Evolutionary conservation across 2,329 filamentous ascomycete genomes (phyloP), one percentile per base, ranked within the genome.

Genomic region (Penicillium glabrum): DNA sequence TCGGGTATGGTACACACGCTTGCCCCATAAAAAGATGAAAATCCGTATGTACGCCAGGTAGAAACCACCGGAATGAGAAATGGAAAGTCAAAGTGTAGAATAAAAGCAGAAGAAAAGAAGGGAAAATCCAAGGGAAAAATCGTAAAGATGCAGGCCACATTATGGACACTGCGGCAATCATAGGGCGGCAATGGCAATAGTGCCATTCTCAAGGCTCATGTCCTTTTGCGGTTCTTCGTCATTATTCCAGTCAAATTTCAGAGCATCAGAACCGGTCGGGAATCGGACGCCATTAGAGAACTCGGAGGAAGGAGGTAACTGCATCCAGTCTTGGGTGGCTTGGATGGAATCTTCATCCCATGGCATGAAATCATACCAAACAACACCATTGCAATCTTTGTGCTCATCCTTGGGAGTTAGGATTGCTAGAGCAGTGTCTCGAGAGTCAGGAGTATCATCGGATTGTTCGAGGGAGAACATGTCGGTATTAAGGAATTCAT

Each of bases 211-310:
- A 41, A 63, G 55, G 43, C 57, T 63, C 45, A 65, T 56, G 19
- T 68, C 63, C 24, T 64, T 63, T 29, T 70, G 68, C 23, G 69
- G 69, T 11, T 63, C 64, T n/a, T 73, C 69, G 37, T 74, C 57
- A 13, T 64, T 63, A n/a, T 77, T 74, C 74, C 76, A 79, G 52
- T 78, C 72, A 31, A 77, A 65, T 33, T 70, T 41, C 26, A 62
- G 26, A 29, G 35, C n/a, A 19, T 54, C 26, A 3, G 41, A 7
- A 19, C 43, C 50, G 5, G 39, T 43, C 21, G 37, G 7, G 35
- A 21, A 21, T 31, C 16, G 33, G 41, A 41, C 8, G 19, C 27
- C 16, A n/a, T 19, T 26, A 16, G 21, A 21, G 14, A 27, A 27
- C 24, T 24, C 33, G 9, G 37, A 35, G 23, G 33, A 41, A 41